Conservation (phyloP, 345 rosid species). For the Hibiscus syriacus region DNA sequence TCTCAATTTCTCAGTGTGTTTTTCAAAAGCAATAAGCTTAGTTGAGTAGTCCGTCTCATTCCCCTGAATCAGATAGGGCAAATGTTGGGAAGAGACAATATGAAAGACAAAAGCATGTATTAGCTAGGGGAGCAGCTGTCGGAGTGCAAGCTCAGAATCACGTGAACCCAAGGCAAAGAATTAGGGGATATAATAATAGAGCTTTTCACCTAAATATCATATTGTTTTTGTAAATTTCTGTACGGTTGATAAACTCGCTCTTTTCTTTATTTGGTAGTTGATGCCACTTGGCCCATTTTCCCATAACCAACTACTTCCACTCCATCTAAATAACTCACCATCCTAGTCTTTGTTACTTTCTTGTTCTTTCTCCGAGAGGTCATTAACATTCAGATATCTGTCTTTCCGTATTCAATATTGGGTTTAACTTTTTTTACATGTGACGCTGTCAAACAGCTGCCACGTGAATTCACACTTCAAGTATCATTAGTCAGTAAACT, state of each 20-base stretch:
- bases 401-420: background rate
- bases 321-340: background rate
- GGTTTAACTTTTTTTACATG: background rate
- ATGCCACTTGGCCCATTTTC: background rate
- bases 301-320: background rate
- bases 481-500: background rate
- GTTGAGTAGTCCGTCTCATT: constrained; percentile 4
- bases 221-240: background rate
- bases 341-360: background rate
- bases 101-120: too few relatives aligned
- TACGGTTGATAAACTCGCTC: background rate
- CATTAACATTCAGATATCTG: background rate
- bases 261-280: background rate
- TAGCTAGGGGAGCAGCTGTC: too few relatives aligned
- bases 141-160: constrained; percentile 50
- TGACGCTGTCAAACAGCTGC: constrained; percentile 12
- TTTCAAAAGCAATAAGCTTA: background rate
- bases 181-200: background rate
- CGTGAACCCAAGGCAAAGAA: constrained; percentile 44
- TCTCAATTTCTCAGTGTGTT: background rate
- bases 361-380: background rate
- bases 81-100: background rate
- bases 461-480: constrained; percentile 18
- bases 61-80: background rate
- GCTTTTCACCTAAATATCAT: too few relatives aligned